Percentiles rank a stretch among this genome's conserved stretches.
Evolutionary conservation across 441 rosid species (phyloP).

Genomic region (Populus hybrid): DNA sequence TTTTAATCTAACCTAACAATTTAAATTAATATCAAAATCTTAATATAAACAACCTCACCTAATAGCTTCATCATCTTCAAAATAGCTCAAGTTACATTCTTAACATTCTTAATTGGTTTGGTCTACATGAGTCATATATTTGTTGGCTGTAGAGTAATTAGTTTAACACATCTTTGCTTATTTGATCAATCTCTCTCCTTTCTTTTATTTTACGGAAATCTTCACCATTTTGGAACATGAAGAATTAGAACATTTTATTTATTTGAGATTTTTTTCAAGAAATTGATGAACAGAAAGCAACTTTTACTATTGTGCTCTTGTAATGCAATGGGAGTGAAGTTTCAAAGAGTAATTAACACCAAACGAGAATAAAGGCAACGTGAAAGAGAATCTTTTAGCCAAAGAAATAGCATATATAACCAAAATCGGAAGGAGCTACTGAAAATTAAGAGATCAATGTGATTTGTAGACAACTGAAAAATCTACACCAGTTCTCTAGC

Average conservation of each 20-base stretch:
- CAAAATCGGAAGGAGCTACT: background rate
- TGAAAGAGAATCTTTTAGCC: background rate
- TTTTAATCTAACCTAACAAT: no score
- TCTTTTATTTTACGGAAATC: background rate
- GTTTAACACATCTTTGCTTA: background rate
- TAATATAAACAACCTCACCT: no score
- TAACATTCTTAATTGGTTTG: background rate
- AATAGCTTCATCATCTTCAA: no score
- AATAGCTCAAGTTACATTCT: background rate
- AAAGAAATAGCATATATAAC: background rate
- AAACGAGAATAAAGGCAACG: background rate
- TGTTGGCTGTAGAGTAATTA: background rate
- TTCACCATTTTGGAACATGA: background rate
- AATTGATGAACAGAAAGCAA: background rate
- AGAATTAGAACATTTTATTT: background rate
- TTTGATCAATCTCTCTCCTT: background rate
- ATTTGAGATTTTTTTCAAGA: background rate
- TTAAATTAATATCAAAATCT: no score
- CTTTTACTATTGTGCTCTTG: background rate
- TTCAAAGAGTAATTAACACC: background rate
- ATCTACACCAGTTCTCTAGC: constrained; percentile 1
- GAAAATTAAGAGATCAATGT: background rate
- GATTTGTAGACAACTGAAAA: background rate
- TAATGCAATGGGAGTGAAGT: background rate
- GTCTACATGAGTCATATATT: background rate